Percentiles rank a stretch among this genome's conserved stretches.
phyloP scores from a whole-genome alignment of 306 rosid genomes.

The Arachis stenosperma region DNA sequence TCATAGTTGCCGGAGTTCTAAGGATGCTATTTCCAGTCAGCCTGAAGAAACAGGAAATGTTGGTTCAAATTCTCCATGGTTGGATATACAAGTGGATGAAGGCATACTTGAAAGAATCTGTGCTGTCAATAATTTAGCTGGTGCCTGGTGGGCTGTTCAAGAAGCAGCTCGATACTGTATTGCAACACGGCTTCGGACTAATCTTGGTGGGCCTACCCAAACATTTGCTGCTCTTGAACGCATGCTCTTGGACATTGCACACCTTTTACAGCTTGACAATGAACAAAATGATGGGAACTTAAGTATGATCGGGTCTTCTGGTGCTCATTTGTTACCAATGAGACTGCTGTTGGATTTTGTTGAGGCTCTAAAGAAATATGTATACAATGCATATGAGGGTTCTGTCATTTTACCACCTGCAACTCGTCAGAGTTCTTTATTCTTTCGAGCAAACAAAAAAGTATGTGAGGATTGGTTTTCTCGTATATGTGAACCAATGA shows the following conservation, averaged over 20 bases:
- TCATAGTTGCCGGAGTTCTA: conserved; percentile 73
- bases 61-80: conserved; percentile 61
- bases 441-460: conserved; percentile 94
- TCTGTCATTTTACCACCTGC: conserved; percentile 80
- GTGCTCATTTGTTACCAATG: conserved; percentile 95
- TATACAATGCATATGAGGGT: conserved; percentile 94
- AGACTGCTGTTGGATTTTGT: conserved; percentile 85
- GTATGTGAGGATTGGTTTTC: conserved; percentile 99
- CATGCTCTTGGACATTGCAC: conserved; percentile 93
- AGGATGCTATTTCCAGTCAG: conserved; percentile 59
- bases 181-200: conserved; percentile 82
- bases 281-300: conserved; percentile 90
- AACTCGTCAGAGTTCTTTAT: conserved; percentile 81
- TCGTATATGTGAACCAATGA: conserved; percentile 98
- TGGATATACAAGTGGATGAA: conserved; percentile 78
- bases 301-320: conserved; percentile 91
- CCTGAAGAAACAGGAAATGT: conserved; percentile 69
- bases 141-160: conserved; percentile 96
- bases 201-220: conserved; percentile 98
- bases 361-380: conserved; percentile 92
- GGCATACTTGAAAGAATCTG: conserved; percentile 69
- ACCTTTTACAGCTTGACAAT: conserved; percentile 80
- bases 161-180: conserved; percentile 95
- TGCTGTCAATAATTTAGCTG: conserved; percentile 83
- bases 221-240: conserved; percentile 94